Conservation (phyloP, 202 grass and related monocot species). For the Panicum hallii region DNA sequence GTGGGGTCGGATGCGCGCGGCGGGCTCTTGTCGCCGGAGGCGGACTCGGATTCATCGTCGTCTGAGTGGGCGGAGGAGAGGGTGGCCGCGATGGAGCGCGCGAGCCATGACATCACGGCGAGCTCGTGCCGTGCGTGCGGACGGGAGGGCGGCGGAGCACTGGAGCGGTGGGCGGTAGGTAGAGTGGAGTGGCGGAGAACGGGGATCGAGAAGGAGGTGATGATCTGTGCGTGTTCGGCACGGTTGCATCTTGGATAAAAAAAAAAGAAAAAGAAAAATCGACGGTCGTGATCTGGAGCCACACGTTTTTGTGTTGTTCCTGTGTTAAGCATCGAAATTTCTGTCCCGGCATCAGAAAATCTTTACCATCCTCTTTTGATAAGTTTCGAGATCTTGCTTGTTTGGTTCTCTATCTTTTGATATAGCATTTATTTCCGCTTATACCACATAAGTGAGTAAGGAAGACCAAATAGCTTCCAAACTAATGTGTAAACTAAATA, state of each 20-base stretch:
- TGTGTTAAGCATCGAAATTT: too few relatives aligned
- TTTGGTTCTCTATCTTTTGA: too few relatives aligned
- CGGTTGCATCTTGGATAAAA: background rate
- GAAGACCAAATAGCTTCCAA: too few relatives aligned
- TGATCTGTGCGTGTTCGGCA: conserved; percentile 16
- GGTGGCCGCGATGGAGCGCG: conserved; percentile 58
- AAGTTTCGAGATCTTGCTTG: too few relatives aligned
- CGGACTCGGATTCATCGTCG: conserved; percentile 30
- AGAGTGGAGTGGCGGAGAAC: background rate
- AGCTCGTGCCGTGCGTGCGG: conserved; percentile 20
- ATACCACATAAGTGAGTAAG: too few relatives aligned
- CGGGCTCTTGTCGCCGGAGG: conserved; percentile 37
- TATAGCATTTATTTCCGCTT: too few relatives aligned
- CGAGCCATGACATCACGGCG: conserved; percentile 66
- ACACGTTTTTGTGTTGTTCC: too few relatives aligned
- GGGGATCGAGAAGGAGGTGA: background rate
- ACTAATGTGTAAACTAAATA: too few relatives aligned
- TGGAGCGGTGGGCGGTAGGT: conserved; percentile 13
- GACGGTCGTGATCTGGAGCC: background rate
- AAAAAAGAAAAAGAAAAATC: background rate
- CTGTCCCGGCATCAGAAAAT: too few relatives aligned
- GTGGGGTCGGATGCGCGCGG: conserved; percentile 25
- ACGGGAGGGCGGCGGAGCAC: background rate
- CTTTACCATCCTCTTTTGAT: too few relatives aligned
- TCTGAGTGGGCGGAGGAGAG: conserved; percentile 50